phyloP scores from a whole-genome alignment of 495 filamentous ascomycete genomes.

The Pseudomonodictys pantanalensis region DNA sequence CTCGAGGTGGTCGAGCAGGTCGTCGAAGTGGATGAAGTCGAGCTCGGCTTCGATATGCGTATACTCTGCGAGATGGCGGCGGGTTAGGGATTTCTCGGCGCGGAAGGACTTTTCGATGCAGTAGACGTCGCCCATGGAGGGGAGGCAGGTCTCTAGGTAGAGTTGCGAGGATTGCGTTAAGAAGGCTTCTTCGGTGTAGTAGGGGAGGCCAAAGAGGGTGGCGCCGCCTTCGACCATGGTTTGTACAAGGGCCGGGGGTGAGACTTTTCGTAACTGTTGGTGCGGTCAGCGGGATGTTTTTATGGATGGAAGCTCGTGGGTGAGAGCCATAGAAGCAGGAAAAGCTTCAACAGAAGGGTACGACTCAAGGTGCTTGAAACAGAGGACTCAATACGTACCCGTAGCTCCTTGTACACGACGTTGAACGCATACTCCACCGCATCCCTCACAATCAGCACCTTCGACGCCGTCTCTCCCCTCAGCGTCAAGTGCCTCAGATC shows the following conservation, averaged over 20 bases:
- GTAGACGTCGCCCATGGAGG: slow-evolving; percentile 88
- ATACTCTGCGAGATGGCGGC: slow-evolving; percentile 93
- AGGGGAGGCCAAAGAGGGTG: slow-evolving; percentile 90
- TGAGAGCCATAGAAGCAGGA: too few species aligned
- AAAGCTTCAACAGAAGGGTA: too few species aligned
- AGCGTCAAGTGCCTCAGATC: slow-evolving; percentile 91
- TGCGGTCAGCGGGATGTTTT: not conserved
- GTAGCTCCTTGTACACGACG: slow-evolving; percentile 72
- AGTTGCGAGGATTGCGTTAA: slow-evolving; percentile 97
- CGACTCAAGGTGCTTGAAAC: too few species aligned
- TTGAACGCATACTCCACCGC: slow-evolving; percentile 81
- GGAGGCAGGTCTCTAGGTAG: slow-evolving; percentile 94
- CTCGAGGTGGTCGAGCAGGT: slow-evolving; percentile 89
- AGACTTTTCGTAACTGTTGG: slow-evolving; percentile 65
- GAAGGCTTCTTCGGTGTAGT: slow-evolving; percentile 92
- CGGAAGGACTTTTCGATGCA: slow-evolving; percentile 99
- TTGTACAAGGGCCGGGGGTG: slow-evolving; percentile 95
- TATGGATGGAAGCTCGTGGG: not conserved
- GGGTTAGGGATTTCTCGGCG: slow-evolving; percentile 91
- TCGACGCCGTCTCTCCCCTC: slow-evolving; percentile 80
- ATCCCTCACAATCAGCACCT: slow-evolving; percentile 88
- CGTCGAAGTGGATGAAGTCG: slow-evolving; percentile 91
- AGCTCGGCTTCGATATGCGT: slow-evolving; percentile 96
- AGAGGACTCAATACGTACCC: slow-evolving; percentile 48
- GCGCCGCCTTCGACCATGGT: slow-evolving; percentile 96